phyloP scores from a whole-genome alignment of 78 protist species.

The Guillardia theta region DNA sequence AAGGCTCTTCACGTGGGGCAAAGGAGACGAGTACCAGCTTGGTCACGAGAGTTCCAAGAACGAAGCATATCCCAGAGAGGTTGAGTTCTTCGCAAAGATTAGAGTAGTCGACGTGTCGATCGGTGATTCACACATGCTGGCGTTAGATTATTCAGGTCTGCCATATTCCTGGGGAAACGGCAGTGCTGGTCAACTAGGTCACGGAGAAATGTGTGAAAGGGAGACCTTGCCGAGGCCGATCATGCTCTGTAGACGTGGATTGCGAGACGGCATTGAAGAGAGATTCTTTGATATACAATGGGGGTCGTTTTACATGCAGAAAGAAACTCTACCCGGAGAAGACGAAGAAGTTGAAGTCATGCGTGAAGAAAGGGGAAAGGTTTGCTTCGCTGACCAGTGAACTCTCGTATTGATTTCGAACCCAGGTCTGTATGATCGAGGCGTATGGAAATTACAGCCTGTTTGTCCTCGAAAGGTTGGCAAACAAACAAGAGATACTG shows the following conservation, averaged over 20 bases:
- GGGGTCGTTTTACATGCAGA: background rate
- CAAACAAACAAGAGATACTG: background rate
- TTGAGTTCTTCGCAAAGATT: background rate
- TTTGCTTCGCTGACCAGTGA: no score
- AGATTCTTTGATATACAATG: background rate
- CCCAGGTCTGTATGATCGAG: background rate
- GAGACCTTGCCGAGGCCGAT: background rate
- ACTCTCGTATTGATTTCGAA: background rate
- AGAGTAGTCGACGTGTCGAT: background rate
- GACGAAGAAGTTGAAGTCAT: background rate
- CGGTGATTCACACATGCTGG: background rate
- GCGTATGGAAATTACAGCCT: background rate
- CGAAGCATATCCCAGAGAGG: background rate
- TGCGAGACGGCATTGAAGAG: background rate
- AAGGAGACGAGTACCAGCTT: background rate
- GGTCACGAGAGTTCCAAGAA: background rate
- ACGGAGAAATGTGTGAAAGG: background rate
- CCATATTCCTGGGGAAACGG: background rate
- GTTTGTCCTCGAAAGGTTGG: background rate
- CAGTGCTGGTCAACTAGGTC: background rate
- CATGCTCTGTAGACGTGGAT: background rate
- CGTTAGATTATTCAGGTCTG: background rate
- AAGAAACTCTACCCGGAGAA: background rate
- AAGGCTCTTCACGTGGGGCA: background rate
- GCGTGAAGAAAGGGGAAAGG: background rate